phyloP scores from a whole-genome alignment of 345 rosid genomes.

The Dipteronia sinensis region DNA sequence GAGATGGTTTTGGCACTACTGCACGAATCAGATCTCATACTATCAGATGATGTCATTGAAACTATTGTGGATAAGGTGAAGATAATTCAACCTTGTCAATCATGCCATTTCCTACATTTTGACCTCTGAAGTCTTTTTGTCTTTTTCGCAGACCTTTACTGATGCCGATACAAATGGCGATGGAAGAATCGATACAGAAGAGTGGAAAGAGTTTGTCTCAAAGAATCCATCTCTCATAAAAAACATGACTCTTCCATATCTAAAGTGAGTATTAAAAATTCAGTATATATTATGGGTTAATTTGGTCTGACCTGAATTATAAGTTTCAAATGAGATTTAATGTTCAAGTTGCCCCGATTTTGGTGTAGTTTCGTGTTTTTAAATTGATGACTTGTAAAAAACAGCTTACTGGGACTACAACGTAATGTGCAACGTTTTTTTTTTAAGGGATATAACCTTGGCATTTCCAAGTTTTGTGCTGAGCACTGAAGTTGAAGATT shows the following conservation, averaged over 20 bases:
- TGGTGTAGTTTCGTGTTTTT: background rate
- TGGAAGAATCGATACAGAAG: slow-evolving; percentile 81
- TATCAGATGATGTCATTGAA: slow-evolving; percentile 73
- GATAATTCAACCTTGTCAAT: background rate
- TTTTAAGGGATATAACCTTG: slow-evolving; percentile 72
- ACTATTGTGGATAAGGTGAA: slow-evolving; percentile 74
- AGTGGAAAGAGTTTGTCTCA: slow-evolving; percentile 81
- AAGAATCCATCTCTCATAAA: slow-evolving; percentile 78
- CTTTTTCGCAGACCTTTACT: slow-evolving; percentile 50
- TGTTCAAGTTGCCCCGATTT: background rate
- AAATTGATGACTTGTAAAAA: background rate
- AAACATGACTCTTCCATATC: slow-evolving; percentile 93
- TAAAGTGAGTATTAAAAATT: slow-evolving; percentile 52
- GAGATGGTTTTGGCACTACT: slow-evolving; percentile 95
- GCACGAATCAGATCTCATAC: slow-evolving; percentile 76
- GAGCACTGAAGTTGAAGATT: slow-evolving; percentile 63
- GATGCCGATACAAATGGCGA: slow-evolving; percentile 75
- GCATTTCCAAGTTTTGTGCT: slow-evolving; percentile 79
- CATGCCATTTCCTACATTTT: background rate
- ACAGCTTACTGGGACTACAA: too few species aligned
- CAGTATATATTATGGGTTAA: too few species aligned
- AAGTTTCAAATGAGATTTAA: background rate
- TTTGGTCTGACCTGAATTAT: background rate
- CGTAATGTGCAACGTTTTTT: background rate
- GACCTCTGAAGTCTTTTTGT: background rate